Percentiles rank a stretch among this genome's conserved stretches.
phyloP scores from a whole-genome alignment of 2,329 filamentous ascomycete species.

The Cryphonectria radicalis region DNA sequence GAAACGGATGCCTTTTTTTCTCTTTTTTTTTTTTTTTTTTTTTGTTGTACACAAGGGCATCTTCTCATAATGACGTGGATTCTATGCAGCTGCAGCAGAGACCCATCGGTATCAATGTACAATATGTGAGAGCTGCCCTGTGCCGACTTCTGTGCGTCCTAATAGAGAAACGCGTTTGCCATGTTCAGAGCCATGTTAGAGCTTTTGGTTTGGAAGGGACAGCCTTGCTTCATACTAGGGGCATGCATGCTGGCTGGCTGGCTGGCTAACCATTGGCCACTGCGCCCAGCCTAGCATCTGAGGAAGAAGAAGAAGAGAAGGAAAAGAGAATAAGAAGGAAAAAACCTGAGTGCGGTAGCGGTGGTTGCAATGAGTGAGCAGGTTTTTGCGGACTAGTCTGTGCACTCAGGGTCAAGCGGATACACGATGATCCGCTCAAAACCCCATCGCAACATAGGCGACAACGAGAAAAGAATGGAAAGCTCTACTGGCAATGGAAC shows the following conservation, averaged over 20 bases:
- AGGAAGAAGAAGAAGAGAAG: background rate
- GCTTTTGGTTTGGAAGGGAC: background rate
- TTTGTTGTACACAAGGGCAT: background rate
- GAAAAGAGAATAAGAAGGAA: background rate
- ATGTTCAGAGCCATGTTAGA: background rate
- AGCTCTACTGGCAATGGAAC: background rate
- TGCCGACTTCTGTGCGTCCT: background rate
- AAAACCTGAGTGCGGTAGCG: background rate
- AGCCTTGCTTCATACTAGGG: background rate
- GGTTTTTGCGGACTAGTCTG: background rate
- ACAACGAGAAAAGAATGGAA: background rate
- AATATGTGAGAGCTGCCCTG: background rate
- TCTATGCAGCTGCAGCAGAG: background rate
- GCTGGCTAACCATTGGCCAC: background rate
- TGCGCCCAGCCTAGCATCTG: background rate
- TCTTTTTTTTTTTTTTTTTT: no score
- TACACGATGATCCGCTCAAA: background rate
- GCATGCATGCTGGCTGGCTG: background rate
- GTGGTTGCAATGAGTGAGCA: background rate
- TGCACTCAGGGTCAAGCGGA: background rate
- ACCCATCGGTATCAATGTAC: background rate
- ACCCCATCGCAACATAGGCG: background rate
- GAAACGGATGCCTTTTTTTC: background rate
- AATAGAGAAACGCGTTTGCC: background rate
- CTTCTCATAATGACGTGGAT: background rate